Evolutionary conservation across 2,329 filamentous ascomycete genomes (phyloP).

Genomic region (Trichoderma gracile): DNA sequence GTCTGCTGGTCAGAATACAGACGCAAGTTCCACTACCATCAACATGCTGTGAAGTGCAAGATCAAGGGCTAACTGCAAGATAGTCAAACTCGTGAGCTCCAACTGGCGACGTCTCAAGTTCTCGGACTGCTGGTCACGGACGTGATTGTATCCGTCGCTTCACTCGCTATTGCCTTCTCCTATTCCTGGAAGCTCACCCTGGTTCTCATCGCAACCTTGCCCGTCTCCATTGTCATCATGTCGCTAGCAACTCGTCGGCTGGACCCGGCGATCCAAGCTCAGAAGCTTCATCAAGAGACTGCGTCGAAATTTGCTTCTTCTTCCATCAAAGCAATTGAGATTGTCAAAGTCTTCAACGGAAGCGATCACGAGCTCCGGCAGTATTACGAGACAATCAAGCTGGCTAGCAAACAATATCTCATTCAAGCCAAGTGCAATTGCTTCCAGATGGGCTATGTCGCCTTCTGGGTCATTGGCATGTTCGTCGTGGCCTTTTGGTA

Average conservation of each 20-base stretch:
- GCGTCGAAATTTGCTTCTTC: conserved; percentile 72
- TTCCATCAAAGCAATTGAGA: conserved; percentile 73
- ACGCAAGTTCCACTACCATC: conserved; percentile 54
- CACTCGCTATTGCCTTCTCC: conserved; percentile 71
- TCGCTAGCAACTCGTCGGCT: conserved; percentile 61
- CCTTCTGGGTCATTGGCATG: conserved; percentile 72
- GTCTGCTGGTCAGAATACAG: conserved; percentile 71
- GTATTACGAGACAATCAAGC: conserved; percentile 60
- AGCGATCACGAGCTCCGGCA: conserved; percentile 67
- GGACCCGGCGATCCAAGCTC: conserved; percentile 65
- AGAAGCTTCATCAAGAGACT: conserved; percentile 65
- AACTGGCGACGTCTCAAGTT: conserved; percentile 76
- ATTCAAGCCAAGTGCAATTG: conserved; percentile 69
- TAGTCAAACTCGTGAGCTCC: conserved; percentile 81
- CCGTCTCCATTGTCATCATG: conserved; percentile 64
- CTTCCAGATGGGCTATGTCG: conserved; percentile 70
- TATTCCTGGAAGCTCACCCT: conserved; percentile 84
- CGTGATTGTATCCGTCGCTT: conserved; percentile 62
- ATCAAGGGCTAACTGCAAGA: background rate
- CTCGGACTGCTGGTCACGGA: conserved; percentile 70
- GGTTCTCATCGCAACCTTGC: conserved; percentile 72
- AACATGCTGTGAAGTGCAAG: background rate
- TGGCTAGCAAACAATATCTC: conserved; percentile 64
- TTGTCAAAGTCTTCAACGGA: conserved; percentile 84
- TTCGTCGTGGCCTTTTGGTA: conserved; percentile 94